Evolutionary conservation across 2,329 filamentous ascomycete species (phyloP).

Genomic region (Trichoderma koningiopsis): DNA sequence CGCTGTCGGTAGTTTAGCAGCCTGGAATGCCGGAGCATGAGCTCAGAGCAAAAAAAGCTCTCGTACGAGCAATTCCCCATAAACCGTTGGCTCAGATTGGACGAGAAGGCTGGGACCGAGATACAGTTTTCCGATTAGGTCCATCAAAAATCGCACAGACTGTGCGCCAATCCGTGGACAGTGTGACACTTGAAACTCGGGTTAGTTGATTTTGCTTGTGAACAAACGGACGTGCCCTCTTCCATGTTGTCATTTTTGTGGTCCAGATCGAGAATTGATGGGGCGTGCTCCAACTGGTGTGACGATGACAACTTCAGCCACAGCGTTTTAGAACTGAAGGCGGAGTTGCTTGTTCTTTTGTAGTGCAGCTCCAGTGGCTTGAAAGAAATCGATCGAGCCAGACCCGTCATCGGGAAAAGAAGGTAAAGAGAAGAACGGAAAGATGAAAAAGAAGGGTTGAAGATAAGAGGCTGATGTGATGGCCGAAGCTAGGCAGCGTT

Average conservation of each 20-base stretch:
- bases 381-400: not conserved
- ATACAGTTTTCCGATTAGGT: not conserved
- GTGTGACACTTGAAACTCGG: not conserved
- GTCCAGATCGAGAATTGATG: not conserved
- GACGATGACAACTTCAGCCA: not conserved
- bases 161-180: not conserved
- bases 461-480: not conserved
- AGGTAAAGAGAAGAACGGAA: not conserved
- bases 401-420: not conserved
- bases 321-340: slow-evolving; percentile 12
- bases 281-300: not conserved
- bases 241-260: not conserved
- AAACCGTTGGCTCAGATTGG: not conserved
- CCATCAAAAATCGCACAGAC: not conserved
- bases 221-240: not conserved
- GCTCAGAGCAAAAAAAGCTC: not conserved
- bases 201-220: not conserved
- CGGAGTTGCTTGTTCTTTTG: not conserved
- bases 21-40: not conserved
- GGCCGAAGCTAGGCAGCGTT: not conserved
- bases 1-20: not conserved
- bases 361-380: not conserved
- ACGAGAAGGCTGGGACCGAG: not conserved
- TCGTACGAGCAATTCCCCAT: not conserved
- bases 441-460: not conserved